Conservation (phyloP, 129 eudicot species). For the Apium graveolens region DNA sequence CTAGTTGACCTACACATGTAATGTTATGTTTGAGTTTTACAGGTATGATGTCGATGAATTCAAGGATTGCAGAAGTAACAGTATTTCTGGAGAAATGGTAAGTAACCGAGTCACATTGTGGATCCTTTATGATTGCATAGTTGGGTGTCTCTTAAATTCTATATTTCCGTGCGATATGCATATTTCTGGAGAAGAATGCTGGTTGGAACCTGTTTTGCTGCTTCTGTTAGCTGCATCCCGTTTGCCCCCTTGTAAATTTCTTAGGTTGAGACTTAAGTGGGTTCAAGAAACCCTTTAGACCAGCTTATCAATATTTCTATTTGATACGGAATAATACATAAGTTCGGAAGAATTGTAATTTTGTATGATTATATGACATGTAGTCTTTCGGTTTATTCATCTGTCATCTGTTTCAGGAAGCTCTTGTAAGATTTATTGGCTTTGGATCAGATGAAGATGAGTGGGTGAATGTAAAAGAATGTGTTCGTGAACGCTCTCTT, state of each 20-base stretch:
- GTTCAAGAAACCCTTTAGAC: not conserved
- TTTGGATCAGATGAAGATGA: conserved; percentile 66
- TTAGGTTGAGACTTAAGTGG: not conserved
- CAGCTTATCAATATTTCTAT: not conserved
- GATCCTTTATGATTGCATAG: not conserved
- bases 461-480: conserved; percentile 61
- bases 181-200: not conserved
- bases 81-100: conserved; percentile 46
- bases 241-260: not conserved
- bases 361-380: not conserved
- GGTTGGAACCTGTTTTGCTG: not conserved
- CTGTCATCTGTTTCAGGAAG: conserved; percentile 38
- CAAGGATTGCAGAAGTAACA: conserved; percentile 36
- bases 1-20: not conserved
- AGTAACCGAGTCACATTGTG: conserved; percentile 13
- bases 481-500: conserved; percentile 64
- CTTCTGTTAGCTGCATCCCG: not conserved
- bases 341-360: not conserved
- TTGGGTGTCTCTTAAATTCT: not conserved
- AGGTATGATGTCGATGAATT: conserved; percentile 63
- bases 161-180: not conserved
- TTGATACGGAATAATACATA: not conserved
- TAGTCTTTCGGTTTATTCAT: not conserved
- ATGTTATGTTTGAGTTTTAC: conserved; percentile 7
- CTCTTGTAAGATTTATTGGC: conserved; percentile 54